Evolutionary conservation across 345 rosid species (phyloP).

Genomic region (Populus alba): DNA sequence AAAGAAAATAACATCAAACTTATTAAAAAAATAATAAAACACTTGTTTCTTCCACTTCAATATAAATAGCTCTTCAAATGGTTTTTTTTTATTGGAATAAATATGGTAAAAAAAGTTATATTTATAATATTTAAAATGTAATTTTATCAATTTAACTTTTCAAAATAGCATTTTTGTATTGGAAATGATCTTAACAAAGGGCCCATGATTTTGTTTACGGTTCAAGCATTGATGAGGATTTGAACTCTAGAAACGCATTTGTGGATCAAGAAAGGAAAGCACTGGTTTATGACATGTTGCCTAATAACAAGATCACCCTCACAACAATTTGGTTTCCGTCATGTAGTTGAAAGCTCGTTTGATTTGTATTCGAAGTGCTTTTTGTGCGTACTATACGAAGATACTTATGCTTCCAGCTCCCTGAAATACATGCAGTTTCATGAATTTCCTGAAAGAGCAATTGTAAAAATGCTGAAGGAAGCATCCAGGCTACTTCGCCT

Average conservation of each 20-base stretch:
- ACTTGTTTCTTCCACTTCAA: no score
- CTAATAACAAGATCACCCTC: neutral
- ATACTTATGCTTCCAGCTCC: neutral
- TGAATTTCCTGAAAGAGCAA: conserved; percentile 63
- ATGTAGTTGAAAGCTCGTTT: neutral
- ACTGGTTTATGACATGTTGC: neutral
- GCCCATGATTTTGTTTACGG: neutral
- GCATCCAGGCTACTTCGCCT: conserved; percentile 50
- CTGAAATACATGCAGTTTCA: conserved; percentile 42
- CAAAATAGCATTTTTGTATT: no score
- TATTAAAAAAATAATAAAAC: no score
- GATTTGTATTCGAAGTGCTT: neutral
- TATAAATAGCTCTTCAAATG: no score
- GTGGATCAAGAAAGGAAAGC: neutral
- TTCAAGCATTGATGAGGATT: neutral
- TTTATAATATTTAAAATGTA: no score
- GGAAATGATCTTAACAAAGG: no score
- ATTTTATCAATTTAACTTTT: no score
- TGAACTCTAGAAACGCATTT: neutral
- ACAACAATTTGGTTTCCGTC: neutral
- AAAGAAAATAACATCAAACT: no score
- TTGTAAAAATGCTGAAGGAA: conserved; percentile 40
- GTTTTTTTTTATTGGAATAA: no score
- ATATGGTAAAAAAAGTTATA: no score
- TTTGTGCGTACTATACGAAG: neutral